Percentiles rank a stretch among this genome's conserved stretches.
These are phyloP conservation scores for Periconia macrospinosa DNA, from an alignment of 2,329 filamentous ascomycete species.

Conservation along the genomic window DNA sequence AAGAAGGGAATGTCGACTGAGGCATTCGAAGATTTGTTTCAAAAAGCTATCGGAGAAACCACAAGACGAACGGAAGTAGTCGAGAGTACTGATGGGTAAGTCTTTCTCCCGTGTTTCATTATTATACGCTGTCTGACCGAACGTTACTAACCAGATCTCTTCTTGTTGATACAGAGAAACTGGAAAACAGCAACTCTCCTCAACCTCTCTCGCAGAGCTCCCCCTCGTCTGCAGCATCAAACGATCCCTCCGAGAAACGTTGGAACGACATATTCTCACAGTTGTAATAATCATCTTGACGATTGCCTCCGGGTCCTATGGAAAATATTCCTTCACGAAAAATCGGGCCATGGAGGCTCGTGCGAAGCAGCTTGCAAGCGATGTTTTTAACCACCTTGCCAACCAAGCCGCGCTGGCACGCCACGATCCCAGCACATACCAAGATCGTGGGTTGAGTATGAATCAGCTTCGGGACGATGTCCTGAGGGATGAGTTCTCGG, in stretches of 20 bases:
- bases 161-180: slow-evolving; percentile 68
- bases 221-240: slow-evolving; percentile 80
- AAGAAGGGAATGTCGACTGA: slow-evolving; percentile 81
- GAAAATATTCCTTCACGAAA: slow-evolving; percentile 63
- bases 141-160: slow-evolving; percentile 82
- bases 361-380: slow-evolving; percentile 79
- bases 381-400: slow-evolving; percentile 81
- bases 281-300: slow-evolving; percentile 66
- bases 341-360: slow-evolving; percentile 68
- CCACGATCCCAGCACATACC: slow-evolving; percentile 61
- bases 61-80: slow-evolving; percentile 63
- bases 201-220: slow-evolving; percentile 88
- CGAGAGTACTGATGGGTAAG: slow-evolving; percentile 62
- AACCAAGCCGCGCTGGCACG: slow-evolving; percentile 81
- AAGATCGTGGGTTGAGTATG: slow-evolving; percentile 81
- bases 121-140: slow-evolving; percentile 31
- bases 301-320: slow-evolving; percentile 56
- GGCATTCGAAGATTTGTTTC: slow-evolving; percentile 90
- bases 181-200: slow-evolving; percentile 68
- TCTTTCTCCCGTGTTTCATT: slow-evolving; percentile 20
- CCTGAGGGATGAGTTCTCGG: slow-evolving; percentile 76
- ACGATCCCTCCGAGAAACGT: slow-evolving; percentile 73
- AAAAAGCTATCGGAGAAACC: slow-evolving; percentile 72
- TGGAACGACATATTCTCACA: slow-evolving; percentile 86
- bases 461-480: slow-evolving; percentile 92